Base-by-base conservation (phyloP, 345 rosid species). In the Citrus reticulata region DNA sequence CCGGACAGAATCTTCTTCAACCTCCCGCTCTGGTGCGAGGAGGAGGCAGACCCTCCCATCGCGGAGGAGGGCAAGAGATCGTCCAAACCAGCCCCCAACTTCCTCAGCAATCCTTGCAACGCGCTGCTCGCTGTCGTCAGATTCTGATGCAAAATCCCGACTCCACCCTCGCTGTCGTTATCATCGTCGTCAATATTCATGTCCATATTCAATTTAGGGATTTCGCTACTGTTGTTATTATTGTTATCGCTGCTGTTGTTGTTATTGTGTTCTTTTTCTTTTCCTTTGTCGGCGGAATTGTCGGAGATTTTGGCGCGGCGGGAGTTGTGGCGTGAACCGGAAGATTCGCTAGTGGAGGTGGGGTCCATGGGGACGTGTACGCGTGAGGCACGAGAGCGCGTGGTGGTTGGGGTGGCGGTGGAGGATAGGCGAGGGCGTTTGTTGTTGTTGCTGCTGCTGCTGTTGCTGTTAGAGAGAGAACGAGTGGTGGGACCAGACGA, bases 71-170 rank as follows among this genome's bases (percentile, higher is more conserved):
- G 99, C 68, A 97, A 86, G 79, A 97, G 82, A 83, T 97, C 99
- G 63, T 97, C 99, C 42, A 94, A 79, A 9, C 99, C 99, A 5
- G 99, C 98, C 9, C 98, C 99, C 25, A 97, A 94, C 93, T 94
- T 97, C 59, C 99, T 86, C 35, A 97, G 82, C 55, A 97, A 78
- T 10, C 99, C 99, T 80, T 97, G 99, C 14, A 97, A 84, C 5
- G 99, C 99, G 75, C 94, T 97, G 80, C 98, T 94, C 2, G 99
- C 99, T 4, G 99, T 91, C 7, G 93, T 91, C 84, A 94, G 85
- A 82, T 97, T 97, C 81, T 92, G 98, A 77, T 88, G 94, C 86
- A 94, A 85, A 72, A 90, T 86, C 6, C 95, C 97, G 3, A 82
- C 92, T 72, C 93, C 97, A 2, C 95, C 98, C 74, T 93, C 98